Base-by-base conservation (phyloP, 352 stramenopile species). In the Globisporangium perplexum region DNA sequence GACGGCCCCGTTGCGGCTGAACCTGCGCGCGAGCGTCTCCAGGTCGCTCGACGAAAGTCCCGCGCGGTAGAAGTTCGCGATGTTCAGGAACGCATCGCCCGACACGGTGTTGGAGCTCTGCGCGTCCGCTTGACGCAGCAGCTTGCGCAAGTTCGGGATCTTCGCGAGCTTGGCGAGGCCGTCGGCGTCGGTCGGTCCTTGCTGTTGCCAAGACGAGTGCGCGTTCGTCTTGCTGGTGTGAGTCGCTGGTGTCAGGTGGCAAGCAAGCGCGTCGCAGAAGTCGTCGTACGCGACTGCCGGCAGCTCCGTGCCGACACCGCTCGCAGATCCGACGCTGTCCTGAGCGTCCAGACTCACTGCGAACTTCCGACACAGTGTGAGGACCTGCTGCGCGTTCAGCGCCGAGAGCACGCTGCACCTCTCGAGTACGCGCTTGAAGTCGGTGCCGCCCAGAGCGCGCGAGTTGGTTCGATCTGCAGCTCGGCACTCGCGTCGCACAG, bases 331-430 rank as follows among this genome's bases (percentile, higher is more conserved):
- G 17, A 7, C 14, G 6, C 1, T 47, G 11, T 38, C 49, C 18
- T 23, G 23, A 14, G 14, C 7, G 1, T 20, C 26, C 14, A 11
- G 7, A 26, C 23, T 23, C 3, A 30, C 31, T 15, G 54, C 44
- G 33, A 85, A 93, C 20, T 59, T 59, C 14, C 78, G 72, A 33
- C 50, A 67, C 10, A 93, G 47, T 20, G 83, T 93, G 48, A 93
- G 63, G 3, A 77, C 33, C 44, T 90, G 78, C 41, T 93, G 72
- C 10, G 68, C 68, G 53, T 90, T 90, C 50, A 90, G 60, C n/a
- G 26, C 20, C 4, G n/a, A 17, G 22, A 62, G 50, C 18, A 54
- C 38, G 12, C 53, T 50, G 1, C 65, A 20, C 10, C n/a, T 55
- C 7, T 66, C 44, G 5, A 77, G 48, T 7, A 83, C 48, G 24